phyloP scores from a whole-genome alignment of 495 filamentous ascomycete species.

The Penicillium pulvis region DNA sequence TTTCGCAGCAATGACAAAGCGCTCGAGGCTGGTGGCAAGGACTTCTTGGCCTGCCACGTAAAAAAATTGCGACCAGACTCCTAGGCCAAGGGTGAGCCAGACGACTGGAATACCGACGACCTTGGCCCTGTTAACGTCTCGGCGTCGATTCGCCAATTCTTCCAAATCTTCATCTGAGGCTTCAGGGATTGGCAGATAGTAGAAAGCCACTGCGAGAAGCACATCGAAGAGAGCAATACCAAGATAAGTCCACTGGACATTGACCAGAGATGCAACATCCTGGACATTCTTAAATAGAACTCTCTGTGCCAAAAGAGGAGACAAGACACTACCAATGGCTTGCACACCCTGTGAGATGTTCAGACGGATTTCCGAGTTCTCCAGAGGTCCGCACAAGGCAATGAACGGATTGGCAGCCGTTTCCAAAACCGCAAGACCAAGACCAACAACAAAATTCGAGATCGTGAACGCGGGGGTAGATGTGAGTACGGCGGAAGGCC shows the following conservation, averaged over 20 bases:
- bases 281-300: constrained; percentile 59
- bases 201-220: constrained; percentile 63
- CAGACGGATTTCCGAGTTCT: constrained; percentile 66
- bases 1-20: constrained; percentile 40
- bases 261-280: constrained; percentile 57
- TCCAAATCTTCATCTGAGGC: constrained; percentile 65
- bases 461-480: constrained; percentile 66
- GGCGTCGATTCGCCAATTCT: constrained; percentile 53
- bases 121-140: constrained; percentile 51
- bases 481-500: constrained; percentile 69
- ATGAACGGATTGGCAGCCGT: constrained; percentile 70
- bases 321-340: constrained; percentile 63
- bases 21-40: constrained; percentile 46
- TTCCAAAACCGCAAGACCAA: constrained; percentile 65
- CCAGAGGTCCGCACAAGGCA: constrained; percentile 64
- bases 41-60: constrained; percentile 70
- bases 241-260: constrained; percentile 74
- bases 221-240: constrained; percentile 67
- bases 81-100: constrained; percentile 58
- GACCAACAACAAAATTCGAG: constrained; percentile 68
- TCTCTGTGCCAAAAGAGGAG: constrained; percentile 60
- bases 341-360: constrained; percentile 72
- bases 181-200: constrained; percentile 67
- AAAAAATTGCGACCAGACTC: constrained; percentile 61
- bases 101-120: constrained; percentile 51